These are phyloP conservation scores for Bisporella sp. DNA, from an alignment of 2,329 filamentous ascomycete genomes.

Conservation along the genomic window DNA sequence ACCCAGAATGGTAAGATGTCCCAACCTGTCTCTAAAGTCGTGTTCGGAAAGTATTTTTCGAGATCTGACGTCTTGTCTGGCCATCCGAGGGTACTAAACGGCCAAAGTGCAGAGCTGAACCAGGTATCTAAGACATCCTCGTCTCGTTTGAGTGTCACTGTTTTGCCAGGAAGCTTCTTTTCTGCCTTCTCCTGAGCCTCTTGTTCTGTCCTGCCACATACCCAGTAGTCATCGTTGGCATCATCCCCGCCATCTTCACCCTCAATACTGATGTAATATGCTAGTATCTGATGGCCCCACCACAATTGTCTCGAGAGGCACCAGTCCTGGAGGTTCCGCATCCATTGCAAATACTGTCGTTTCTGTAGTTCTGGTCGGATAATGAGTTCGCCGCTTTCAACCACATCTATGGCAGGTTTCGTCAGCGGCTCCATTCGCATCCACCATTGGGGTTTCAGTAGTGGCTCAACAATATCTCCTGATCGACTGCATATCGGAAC, in stretches of 20 bases:
- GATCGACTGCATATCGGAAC: constrained; percentile 84
- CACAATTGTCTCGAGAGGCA: constrained; percentile 90
- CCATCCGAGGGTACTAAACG: constrained; percentile 90
- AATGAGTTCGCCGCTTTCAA: constrained; percentile 74
- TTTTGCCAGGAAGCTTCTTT: constrained; percentile 72
- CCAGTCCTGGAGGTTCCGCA: constrained; percentile 87
- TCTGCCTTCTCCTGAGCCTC: constrained; percentile 77
- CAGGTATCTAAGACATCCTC: constrained; percentile 92
- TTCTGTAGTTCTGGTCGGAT: constrained; percentile 78
- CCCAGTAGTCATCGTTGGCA: constrained; percentile 63
- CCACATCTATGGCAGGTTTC: constrained; percentile 71
- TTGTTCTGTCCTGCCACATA: constrained; percentile 71
- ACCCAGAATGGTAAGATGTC: constrained; percentile 97
- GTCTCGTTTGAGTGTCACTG: constrained; percentile 73
- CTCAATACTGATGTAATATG: constrained; percentile 78
- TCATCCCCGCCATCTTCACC: constrained; percentile 48
- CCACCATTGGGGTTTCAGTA: constrained; percentile 98
- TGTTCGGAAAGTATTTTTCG: constrained; percentile 79
- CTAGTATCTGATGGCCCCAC: constrained; percentile 94
- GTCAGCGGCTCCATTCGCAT: constrained; percentile 85
- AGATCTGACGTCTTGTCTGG: constrained; percentile 76
- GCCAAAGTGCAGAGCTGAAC: constrained; percentile 94
- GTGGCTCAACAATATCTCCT: constrained; percentile 89
- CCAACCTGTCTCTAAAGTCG: constrained; percentile 89
- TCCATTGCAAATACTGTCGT: constrained; percentile 83